phyloP scores from a whole-genome alignment of 2,329 filamentous ascomycete genomes.

The Apiospora phragmitis region DNA sequence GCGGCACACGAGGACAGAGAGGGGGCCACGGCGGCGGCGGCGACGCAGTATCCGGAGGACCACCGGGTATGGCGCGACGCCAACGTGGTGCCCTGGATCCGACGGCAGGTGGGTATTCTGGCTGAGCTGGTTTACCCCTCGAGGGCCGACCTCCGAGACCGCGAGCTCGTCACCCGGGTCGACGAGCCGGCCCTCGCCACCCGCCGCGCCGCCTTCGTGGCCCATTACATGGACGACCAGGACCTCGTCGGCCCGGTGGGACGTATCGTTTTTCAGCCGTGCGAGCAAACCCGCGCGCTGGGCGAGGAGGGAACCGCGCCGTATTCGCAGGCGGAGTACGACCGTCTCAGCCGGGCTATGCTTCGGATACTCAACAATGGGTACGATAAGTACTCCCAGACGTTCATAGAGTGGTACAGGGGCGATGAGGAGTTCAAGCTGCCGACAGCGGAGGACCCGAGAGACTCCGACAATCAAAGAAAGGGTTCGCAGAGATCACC shows the following conservation, averaged over 20 bases:
- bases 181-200: not conserved
- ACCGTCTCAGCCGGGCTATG: not conserved
- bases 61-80: not conserved
- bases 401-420: not conserved
- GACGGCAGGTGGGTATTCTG: not conserved
- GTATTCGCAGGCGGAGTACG: not conserved
- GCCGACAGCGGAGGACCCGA: no score
- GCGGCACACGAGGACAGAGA: no score
- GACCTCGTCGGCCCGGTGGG: not conserved
- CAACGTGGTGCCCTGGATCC: not conserved
- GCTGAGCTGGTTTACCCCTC: not conserved
- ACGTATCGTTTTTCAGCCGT: not conserved
- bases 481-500: not conserved
- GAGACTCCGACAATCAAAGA: not conserved
- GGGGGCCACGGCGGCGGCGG: not conserved
- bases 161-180: no score
- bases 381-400: fast-evolving
- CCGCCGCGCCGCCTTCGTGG: not conserved
- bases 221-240: not conserved
- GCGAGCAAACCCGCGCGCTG: not conserved
- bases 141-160: not conserved
- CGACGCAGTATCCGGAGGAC: not conserved
- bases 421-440: not conserved
- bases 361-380: not conserved
- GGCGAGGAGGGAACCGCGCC: not conserved